These are phyloP conservation scores for Microbotryum saponariae DNA, from an alignment of 1,284 basidiomycete species.

Conservation along the genomic window DNA sequence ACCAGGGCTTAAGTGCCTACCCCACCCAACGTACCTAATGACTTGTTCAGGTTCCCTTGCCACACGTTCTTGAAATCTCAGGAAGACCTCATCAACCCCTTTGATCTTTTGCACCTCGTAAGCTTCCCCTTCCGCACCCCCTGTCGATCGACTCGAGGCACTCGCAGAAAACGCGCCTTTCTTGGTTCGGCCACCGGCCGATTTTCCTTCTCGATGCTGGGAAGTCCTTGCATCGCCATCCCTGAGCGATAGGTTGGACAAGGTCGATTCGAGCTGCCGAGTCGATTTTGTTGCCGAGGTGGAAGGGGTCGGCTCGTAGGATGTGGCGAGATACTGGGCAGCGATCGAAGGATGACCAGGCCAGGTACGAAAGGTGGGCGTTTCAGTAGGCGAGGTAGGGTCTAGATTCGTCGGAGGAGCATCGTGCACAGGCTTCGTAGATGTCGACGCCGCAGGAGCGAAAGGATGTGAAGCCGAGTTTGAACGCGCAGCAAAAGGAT, in stretches of 20 bases:
- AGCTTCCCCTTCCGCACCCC: constrained; percentile 45
- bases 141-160: background rate
- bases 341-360: background rate
- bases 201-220: constrained; percentile 11
- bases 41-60: constrained; percentile 64
- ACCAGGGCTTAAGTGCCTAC: background rate
- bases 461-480: constrained; percentile 2
- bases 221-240: background rate
- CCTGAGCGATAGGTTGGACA: background rate
- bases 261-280: constrained; percentile 5
- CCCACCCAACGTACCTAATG: constrained; percentile 50
- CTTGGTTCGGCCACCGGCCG: constrained; percentile 17
- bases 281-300: constrained; percentile 9
- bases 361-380: background rate
- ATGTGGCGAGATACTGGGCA: constrained; percentile 31
- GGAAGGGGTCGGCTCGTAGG: constrained; percentile 24
- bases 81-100: constrained; percentile 65
- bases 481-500: constrained; percentile 13
- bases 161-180: constrained; percentile 8
- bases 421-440: background rate
- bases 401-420: background rate
- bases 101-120: constrained; percentile 61
- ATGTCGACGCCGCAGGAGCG: background rate
- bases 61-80: constrained; percentile 64
- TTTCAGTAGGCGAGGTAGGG: background rate